phyloP scores from a whole-genome alignment of 2,329 filamentous ascomycete species.

The Calonectria hawksworthii region DNA sequence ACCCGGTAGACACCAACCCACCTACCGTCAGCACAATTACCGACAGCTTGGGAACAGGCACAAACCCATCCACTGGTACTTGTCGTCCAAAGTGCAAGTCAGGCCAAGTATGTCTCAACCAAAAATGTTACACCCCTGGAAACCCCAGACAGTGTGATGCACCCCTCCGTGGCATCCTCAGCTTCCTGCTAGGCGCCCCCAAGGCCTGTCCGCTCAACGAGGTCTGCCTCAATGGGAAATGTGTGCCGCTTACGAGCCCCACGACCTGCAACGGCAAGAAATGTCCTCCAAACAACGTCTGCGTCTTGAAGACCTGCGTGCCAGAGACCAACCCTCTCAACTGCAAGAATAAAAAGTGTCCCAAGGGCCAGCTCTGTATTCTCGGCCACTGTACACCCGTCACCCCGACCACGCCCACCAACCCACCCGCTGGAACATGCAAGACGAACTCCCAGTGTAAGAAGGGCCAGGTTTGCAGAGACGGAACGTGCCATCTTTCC shows the following conservation, averaged over 20 bases:
- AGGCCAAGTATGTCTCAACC: not conserved
- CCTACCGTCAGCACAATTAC: not conserved
- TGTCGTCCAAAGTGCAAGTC: conserved; percentile 3
- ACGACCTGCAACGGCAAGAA: conserved; percentile 19
- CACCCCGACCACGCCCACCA: not conserved
- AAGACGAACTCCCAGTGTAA: not conserved
- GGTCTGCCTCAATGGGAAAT: conserved; percentile 30
- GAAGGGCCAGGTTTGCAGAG: not conserved
- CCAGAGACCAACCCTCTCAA: conserved; percentile 16
- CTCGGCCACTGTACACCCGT: conserved; percentile 29
- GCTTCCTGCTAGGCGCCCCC: not conserved
- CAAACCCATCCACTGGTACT: not conserved
- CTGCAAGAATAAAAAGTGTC: conserved; percentile 25
- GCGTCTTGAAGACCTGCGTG: conserved; percentile 30
- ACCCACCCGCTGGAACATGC: not conserved
- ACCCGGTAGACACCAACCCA: not conserved
- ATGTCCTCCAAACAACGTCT: conserved; percentile 32
- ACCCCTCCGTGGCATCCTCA: not conserved
- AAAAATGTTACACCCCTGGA: not conserved
- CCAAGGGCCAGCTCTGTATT: conserved; percentile 28
- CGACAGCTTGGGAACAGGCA: not conserved
- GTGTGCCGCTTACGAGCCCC: conserved; percentile 10
- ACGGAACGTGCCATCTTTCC: not conserved
- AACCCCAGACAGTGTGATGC: not conserved
- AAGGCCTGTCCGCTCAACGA: conserved; percentile 18